phyloP scores from a whole-genome alignment of 164 flowering plant species.

The Aristolochia californica region DNA sequence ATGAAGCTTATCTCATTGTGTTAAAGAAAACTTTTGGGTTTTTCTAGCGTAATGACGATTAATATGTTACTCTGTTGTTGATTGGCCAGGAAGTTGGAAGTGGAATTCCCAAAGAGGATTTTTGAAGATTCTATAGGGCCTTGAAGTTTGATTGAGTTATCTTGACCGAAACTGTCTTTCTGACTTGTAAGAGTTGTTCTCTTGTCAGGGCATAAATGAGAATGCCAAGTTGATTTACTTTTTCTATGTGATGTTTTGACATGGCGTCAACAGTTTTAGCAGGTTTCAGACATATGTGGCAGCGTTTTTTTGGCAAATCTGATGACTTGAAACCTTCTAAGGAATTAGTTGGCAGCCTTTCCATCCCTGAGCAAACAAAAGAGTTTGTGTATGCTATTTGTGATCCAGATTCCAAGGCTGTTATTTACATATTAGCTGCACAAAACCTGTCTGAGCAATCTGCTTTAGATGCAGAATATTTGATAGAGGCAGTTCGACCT shows the following conservation, averaged over 20 bases:
- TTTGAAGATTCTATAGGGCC: too few species aligned
- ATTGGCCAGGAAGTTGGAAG: too few species aligned
- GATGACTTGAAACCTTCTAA: conserved; percentile 56
- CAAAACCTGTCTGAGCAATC: conserved; percentile 80
- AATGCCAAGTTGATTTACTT: too few species aligned
- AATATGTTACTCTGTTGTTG: too few species aligned
- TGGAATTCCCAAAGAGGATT: too few species aligned
- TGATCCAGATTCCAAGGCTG: conserved; percentile 44
- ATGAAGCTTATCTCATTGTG: too few species aligned
- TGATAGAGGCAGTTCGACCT: conserved; percentile 59
- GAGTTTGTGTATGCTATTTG: conserved; percentile 62
- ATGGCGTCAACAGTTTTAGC: conserved; percentile 12
- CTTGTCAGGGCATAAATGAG: too few species aligned
- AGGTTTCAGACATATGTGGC: conserved; percentile 55
- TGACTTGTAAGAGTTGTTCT: too few species aligned
- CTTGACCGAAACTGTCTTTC: too few species aligned
- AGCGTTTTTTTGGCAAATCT: conserved; percentile 27
- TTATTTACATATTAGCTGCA: conserved; percentile 55
- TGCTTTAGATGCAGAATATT: conserved; percentile 48
- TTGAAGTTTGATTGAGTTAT: too few species aligned
- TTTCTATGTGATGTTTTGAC: not conserved
- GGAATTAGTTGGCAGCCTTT: conserved; percentile 37
- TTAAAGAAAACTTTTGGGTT: too few species aligned
- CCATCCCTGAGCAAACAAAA: conserved; percentile 60
- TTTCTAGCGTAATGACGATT: too few species aligned